These are phyloP conservation scores for Cryptococcus jaspeensis DNA, from an alignment of 1,284 basidiomycete genomes.

Conservation along the genomic window DNA sequence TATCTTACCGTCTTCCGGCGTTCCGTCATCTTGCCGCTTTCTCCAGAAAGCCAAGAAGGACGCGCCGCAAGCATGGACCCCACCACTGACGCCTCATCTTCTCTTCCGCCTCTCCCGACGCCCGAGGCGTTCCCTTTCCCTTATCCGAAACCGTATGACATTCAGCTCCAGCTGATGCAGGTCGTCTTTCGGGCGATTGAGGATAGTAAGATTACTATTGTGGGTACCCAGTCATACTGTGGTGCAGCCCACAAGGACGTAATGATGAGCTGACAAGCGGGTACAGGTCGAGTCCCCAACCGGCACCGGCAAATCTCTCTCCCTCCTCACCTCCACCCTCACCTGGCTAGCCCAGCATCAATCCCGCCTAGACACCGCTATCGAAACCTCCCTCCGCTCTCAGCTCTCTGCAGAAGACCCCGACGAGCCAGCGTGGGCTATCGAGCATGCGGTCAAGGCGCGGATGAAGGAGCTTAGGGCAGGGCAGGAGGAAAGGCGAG, in stretches of 20 bases:
- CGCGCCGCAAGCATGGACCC: not conserved
- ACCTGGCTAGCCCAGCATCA: slow-evolving; percentile 66
- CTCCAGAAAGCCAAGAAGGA: not conserved
- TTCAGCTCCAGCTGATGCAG: slow-evolving; percentile 85
- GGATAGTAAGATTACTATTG: slow-evolving; percentile 66
- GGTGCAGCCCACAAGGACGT: not conserved
- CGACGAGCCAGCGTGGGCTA: slow-evolving; percentile 71
- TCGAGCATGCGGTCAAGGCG: slow-evolving; percentile 69
- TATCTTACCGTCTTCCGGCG: too few species aligned
- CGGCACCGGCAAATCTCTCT: slow-evolving; percentile 87
- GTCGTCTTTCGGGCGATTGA: slow-evolving; percentile 83
- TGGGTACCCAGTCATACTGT: slow-evolving; percentile 8
- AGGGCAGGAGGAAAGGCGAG: slow-evolving; percentile 64
- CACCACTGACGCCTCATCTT: not conserved
- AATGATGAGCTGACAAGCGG: not conserved
- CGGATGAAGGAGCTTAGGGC: slow-evolving; percentile 64
- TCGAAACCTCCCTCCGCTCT: slow-evolving; percentile 29
- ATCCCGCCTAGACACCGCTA: slow-evolving; percentile 26
- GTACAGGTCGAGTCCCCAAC: slow-evolving; percentile 73
- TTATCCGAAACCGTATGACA: slow-evolving; percentile 75
- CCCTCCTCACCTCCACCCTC: slow-evolving; percentile 72
- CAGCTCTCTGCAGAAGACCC: slow-evolving; percentile 38
- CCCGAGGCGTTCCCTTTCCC: slow-evolving; percentile 74
- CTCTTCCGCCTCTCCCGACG: slow-evolving; percentile 55
- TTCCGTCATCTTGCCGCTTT: not conserved